A percentile compares a stretch with the other conserved stretches of the same genome.
phyloP scores from a whole-genome alignment of 2,329 filamentous ascomycete genomes.

The Penicillium occitanis region DNA sequence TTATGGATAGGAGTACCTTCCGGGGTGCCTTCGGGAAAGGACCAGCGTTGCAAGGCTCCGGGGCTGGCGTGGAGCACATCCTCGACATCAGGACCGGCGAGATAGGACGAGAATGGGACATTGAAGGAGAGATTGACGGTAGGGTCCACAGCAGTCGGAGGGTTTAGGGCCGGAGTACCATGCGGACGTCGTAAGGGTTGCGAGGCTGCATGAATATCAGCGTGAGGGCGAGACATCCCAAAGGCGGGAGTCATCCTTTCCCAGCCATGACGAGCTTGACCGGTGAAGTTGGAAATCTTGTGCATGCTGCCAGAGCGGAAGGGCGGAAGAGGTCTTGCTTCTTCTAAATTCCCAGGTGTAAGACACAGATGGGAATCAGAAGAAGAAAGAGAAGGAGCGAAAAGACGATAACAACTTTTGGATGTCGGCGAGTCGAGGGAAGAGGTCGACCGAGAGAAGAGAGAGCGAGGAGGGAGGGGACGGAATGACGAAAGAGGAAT shows the following conservation, averaged over 20 bases:
- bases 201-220: conserved; percentile 52
- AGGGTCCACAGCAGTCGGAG: conserved; percentile 69
- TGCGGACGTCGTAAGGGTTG: conserved; percentile 58
- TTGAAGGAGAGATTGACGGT: conserved; percentile 95
- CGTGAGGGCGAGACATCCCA: conserved; percentile 60
- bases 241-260: conserved; percentile 67
- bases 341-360: conserved; percentile 38
- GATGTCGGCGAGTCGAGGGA: conserved; percentile 25
- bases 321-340: conserved; percentile 22
- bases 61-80: conserved; percentile 91
- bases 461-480: conserved; percentile 11
- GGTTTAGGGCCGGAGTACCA: conserved; percentile 55
- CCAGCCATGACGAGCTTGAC: conserved; percentile 66
- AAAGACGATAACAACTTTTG: conserved; percentile 16
- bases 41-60: conserved; percentile 87
- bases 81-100: conserved; percentile 87
- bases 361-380: conserved; percentile 29
- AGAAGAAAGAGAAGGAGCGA: conserved; percentile 22
- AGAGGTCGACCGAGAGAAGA: conserved; percentile 20
- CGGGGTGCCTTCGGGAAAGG: conserved; percentile 81
- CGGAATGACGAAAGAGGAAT: conserved; percentile 17
- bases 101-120: conserved; percentile 89
- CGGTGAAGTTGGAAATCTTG: conserved; percentile 68
- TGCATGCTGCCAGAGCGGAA: conserved; percentile 53
- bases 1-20: conserved; percentile 84